Conservation (phyloP, 345 rosid species). For the Arabidopsis suecica region DNA sequence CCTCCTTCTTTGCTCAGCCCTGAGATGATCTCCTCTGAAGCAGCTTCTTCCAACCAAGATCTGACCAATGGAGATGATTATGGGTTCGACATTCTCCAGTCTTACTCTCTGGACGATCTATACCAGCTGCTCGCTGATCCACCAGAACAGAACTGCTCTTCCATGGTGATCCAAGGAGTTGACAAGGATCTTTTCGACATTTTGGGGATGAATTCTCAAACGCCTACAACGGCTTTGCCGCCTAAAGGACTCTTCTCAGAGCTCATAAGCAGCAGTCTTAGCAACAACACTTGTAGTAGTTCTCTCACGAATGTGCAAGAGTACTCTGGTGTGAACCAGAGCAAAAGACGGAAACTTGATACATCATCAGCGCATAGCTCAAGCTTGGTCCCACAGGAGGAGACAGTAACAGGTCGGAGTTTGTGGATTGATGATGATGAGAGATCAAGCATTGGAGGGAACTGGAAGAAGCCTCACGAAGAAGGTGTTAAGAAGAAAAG, state of each 20-base stretch:
- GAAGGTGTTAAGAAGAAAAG: slow-evolving; percentile 68
- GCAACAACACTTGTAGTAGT: slow-evolving; percentile 46
- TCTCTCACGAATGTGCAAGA: slow-evolving; percentile 42
- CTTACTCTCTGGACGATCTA: slow-evolving; percentile 54
- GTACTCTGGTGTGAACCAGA: slow-evolving; percentile 21
- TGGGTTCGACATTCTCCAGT: slow-evolving; percentile 52
- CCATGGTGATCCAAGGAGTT: slow-evolving; percentile 39
- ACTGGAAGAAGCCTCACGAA: slow-evolving; percentile 55
- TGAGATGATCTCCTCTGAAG: slow-evolving; percentile 34
- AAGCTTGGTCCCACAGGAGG: slow-evolving; percentile 32
- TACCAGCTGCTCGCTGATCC: slow-evolving; percentile 60
- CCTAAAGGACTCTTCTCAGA: slow-evolving; percentile 79
- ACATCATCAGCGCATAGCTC: slow-evolving; percentile 46
- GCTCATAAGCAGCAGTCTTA: slow-evolving; percentile 71
- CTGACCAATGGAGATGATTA: slow-evolving; percentile 43
- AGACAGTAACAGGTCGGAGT: slow-evolving; percentile 47
- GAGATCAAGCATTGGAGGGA: slow-evolving; percentile 58
- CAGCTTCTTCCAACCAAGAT: slow-evolving; percentile 23
- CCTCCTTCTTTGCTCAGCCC: slow-evolving; percentile 47
- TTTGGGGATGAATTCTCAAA: slow-evolving; percentile 48
- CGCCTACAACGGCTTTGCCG: slow-evolving; percentile 40
- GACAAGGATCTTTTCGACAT: slow-evolving; percentile 58
- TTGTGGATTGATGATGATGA: slow-evolving; percentile 84
- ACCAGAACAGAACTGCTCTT: slow-evolving; percentile 42
- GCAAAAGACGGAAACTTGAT: slow-evolving; percentile 61